Conservation (phyloP, 2,329 filamentous ascomycete genomes). For the Calonectria leucothoes region DNA sequence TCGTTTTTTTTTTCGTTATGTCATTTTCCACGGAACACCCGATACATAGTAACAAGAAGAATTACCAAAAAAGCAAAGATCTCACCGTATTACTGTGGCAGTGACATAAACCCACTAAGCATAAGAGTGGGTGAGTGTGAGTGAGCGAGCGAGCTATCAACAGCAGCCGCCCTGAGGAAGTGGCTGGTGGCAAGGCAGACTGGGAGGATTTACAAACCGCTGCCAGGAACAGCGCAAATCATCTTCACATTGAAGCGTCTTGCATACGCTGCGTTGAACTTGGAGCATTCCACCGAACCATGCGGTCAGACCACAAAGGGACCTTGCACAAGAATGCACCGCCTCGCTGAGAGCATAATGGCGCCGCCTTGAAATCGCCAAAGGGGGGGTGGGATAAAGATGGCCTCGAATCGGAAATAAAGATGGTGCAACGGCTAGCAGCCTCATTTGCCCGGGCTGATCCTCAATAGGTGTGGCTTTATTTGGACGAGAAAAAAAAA, state of each 20-base stretch:
- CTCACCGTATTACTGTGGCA: conserved; percentile 8
- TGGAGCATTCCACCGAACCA: not conserved
- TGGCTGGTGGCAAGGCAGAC: conserved; percentile 16
- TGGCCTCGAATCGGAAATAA: conserved; percentile 7
- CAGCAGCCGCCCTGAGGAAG: not conserved
- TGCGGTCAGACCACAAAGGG: conserved; percentile 21
- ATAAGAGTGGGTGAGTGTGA: not conserved
- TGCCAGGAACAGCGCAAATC: not conserved
- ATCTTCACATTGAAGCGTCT: not conserved
- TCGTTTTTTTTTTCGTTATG: not conserved
- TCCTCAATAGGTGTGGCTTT: conserved; percentile 2
- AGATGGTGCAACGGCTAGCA: not conserved
- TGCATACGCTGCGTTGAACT: not conserved
- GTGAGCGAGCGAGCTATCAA: not conserved
- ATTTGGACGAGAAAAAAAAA: too few relatives aligned
- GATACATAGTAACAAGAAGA: not conserved
- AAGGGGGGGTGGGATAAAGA: not conserved
- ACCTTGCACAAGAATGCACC: conserved; percentile 18
- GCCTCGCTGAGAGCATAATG: conserved; percentile 13
- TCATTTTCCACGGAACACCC: not conserved
- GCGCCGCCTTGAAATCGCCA: not conserved
- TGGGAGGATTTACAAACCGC: not conserved
- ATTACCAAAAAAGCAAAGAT: not conserved
- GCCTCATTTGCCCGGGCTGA: not conserved
- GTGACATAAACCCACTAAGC: not conserved